These are phyloP conservation scores for Trifolium subterraneum DNA, from an alignment of 306 rosid genomes.

Conservation along the genomic window DNA sequence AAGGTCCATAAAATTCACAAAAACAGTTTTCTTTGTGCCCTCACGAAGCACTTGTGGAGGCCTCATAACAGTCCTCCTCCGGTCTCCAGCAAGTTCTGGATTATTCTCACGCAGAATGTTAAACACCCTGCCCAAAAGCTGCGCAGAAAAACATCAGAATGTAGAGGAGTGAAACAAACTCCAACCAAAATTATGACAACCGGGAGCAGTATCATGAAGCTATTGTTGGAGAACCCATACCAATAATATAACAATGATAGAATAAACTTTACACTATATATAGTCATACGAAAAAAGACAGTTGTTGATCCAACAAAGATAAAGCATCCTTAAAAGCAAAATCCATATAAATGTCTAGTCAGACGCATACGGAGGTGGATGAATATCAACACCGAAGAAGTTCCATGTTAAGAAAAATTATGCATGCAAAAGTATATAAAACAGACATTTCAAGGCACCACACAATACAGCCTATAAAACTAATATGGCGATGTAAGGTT, in stretches of 20 bases:
- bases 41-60: constrained; percentile 98
- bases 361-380: background rate
- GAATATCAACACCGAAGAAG: constrained; percentile 1
- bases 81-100: constrained; percentile 92
- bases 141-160: constrained; percentile 38
- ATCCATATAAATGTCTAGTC: background rate
- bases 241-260: background rate
- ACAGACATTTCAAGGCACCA: background rate
- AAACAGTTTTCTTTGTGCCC: constrained; percentile 95
- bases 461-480: background rate
- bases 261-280: background rate
- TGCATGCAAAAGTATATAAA: background rate
- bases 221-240: constrained; percentile 5
- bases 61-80: constrained; percentile 93
- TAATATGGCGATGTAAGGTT: background rate
- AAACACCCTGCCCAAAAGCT: constrained; percentile 91
- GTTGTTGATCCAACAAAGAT: constrained; percentile 20
- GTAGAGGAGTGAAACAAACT: background rate
- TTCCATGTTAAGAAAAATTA: background rate
- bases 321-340: background rate
- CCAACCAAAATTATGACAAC: background rate
- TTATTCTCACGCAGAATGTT: constrained; percentile 89
- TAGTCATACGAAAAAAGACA: background rate
- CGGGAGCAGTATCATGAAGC: background rate
- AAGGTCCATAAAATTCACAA: constrained; percentile 90